Percentiles rank a stretch among this genome's conserved stretches.
These are phyloP conservation scores for Senecio squalidus DNA, from an alignment of 140 eudicot genomes.

Conservation along the genomic window DNA sequence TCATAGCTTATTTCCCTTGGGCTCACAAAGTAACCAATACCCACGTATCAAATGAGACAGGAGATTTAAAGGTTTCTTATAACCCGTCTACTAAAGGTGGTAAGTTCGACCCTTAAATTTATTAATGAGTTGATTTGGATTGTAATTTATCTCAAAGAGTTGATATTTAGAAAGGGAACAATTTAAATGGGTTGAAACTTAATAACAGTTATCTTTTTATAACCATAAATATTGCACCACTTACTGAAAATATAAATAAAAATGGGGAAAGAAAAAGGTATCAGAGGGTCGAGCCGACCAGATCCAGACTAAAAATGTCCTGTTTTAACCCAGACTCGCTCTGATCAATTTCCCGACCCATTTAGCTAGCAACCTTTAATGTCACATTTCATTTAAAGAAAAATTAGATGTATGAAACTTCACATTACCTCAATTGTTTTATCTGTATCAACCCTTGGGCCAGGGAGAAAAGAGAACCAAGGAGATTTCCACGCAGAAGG, in stretches of 20 bases:
- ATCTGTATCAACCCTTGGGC: conserved; percentile 82
- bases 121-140: too few relatives aligned
- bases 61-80: background rate
- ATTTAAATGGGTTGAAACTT: too few relatives aligned
- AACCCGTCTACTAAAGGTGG: background rate
- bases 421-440: conserved; percentile 72
- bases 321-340: background rate
- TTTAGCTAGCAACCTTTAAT: background rate
- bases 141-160: background rate
- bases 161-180: too few relatives aligned
- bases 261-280: background rate
- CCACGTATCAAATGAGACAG: conserved; percentile 33
- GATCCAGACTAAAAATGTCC: too few relatives aligned
- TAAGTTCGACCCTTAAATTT: too few relatives aligned
- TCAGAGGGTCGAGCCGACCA: background rate
- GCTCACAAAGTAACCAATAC: conserved; percentile 74
- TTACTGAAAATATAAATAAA: background rate
- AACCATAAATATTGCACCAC: background rate
- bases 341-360: background rate
- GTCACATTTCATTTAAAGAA: too few relatives aligned
- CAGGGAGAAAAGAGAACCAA: conserved; percentile 75
- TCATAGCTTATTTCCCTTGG: conserved; percentile 79
- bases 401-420: background rate
- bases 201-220: too few relatives aligned
- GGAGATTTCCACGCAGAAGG: conserved; percentile 99